Base-by-base conservation (phyloP, 2,329 filamentous ascomycete species). In the Laburnicola sp. region DNA sequence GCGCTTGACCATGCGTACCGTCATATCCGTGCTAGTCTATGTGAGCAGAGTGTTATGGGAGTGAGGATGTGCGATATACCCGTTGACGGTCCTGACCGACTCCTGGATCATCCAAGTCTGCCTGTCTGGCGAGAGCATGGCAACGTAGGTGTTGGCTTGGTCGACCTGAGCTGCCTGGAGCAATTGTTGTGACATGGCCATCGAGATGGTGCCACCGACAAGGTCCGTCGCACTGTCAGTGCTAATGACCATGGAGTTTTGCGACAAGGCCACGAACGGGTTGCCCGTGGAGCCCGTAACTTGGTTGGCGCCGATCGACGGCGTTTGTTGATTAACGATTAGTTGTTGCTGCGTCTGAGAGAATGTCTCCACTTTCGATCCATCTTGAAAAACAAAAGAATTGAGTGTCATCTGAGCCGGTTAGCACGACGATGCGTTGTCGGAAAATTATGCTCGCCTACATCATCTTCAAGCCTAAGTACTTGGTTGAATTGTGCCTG, bases 271-370 rank as follows among this genome's bases (percentile, higher is more conserved):
- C 36, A 73, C 66, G 38, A 73, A 73, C 0, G 70, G 69, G 56
- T 71, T 68, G 11, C 70, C 70, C 16, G 69, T 71, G 1, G 68
- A 63, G 4, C 70, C 70, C 21, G 69, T 71, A 37, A 73, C 68
- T 48, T 72, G 68, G 54, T 70, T 71, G 9, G 66, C 60, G 6
- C 67, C 62, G 21, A 73, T 61, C 4, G 70, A 56, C 7, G 66
- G 64, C 27, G 59, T 63, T 55, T 73, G 65, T 57, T 73, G 70
- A 70, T 73, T 73, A 65, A 73, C 70, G 25, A 73, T 71, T 66
- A 73, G 54, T 47, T 73, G 70, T 31, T 69, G 69, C 48, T 73
- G 70, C 40, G 63, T 71, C 43, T 73, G 70, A 2, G 69, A 72
- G 47, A 70, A 72, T 1, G 69, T 71, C 57, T 73, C 70, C 31